These are phyloP conservation scores for Hypoxylon sp. DNA, from an alignment of 2,329 filamentous ascomycete genomes.

Conservation along the genomic window DNA sequence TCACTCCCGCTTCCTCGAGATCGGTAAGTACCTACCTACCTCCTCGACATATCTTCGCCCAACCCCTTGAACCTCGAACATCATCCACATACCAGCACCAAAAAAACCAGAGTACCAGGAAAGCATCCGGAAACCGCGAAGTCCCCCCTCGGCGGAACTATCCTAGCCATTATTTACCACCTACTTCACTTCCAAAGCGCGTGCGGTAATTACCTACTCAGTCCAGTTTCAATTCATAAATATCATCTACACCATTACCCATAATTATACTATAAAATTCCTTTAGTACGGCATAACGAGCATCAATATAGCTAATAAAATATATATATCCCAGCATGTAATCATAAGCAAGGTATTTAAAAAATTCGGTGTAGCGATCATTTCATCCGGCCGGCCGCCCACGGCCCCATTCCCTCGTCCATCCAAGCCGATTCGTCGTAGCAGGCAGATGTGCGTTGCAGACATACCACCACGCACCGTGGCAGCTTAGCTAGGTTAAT, in stretches of 20 bases:
- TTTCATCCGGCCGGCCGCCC: background rate
- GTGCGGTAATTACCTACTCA: no score
- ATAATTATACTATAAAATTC: background rate
- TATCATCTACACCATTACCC: background rate
- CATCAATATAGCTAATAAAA: slow-evolving; percentile 1
- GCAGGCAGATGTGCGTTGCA: background rate
- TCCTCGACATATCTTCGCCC: background rate
- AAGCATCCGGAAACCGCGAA: background rate
- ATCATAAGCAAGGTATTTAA: slow-evolving; percentile 3
- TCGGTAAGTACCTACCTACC: no score
- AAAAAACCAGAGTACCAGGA: background rate
- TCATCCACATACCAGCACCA: background rate
- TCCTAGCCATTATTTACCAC: background rate
- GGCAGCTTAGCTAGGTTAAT: no score
- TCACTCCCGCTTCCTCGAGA: background rate
- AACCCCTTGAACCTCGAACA: background rate
- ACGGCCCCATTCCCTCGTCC: background rate
- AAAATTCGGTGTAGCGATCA: background rate
- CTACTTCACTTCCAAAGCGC: no score
- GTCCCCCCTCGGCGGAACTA: no score
- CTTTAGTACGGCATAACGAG: background rate
- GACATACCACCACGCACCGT: no score
- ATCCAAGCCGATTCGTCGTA: slow-evolving; percentile 3
- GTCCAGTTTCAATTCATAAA: background rate
- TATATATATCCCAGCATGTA: slow-evolving; percentile 5